Evolutionary conservation across 2,329 filamentous ascomycete species (phyloP), one percentile per base, ranked within the genome.

Genomic region (Colletotrichum spaethianum): DNA sequence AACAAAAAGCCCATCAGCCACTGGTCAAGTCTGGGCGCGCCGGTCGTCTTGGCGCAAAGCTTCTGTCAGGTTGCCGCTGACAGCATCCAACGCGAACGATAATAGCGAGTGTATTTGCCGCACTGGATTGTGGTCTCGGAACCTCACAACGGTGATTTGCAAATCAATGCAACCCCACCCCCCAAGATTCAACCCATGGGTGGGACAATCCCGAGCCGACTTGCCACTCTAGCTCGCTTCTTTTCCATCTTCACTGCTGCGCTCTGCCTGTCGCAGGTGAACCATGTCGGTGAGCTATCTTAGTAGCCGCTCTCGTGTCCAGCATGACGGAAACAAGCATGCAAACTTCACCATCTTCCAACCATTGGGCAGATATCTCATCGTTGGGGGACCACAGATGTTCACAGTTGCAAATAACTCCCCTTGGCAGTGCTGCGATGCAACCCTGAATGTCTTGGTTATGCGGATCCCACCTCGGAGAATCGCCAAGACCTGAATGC

Each of bases 401-500:
- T 31, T 59, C 28, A 53, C 14, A 38, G 28, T 60, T 40, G 65
- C 65, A 53, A 55, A 63, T 60, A 36, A 42, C 4, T 48, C 11
- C 28, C 36, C 70, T 72, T 72, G 44, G 59, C 70, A 31, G 42
- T 28, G 31, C 44, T 70, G 66, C 70, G 59, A 36, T 72, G 70
- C 66, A 60, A 70, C 70, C 65, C 12, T 26, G 38, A 48, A 28
- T 56, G 52, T 61, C 66, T 72, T 64, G 70, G 70, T 31, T 18
- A 59, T 64, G 60, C 53, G 59, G 44, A 48, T 64, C 50, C 44
- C 59, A 60, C 59, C 59, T 63, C 23, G 53, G 23, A 53, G 23
- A 48, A 60, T 70, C 46, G 65, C 66, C 70, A 72, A 70, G 70
- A 14, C 40, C 59, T 72, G 46, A 44, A 64, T 70, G 46, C 59